These are phyloP conservation scores for Colletotrichum destructivum DNA, from an alignment of 2,329 filamentous ascomycete genomes.

Conservation along the genomic window DNA sequence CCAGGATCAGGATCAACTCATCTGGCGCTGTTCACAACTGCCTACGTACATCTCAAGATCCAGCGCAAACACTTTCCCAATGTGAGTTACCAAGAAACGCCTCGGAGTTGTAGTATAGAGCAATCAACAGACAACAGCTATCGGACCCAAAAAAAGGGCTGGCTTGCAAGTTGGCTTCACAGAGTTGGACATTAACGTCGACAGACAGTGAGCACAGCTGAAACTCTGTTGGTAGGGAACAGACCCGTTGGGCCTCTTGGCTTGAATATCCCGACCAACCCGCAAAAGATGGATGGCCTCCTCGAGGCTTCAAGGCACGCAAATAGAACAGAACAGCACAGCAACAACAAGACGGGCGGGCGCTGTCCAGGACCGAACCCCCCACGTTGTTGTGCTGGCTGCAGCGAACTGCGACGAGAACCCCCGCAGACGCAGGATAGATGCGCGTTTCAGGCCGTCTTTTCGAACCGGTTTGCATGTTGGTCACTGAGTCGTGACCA, in stretches of 20 bases:
- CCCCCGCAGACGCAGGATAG: constrained; percentile 7
- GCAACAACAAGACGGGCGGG: background rate
- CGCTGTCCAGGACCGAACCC: constrained; percentile 4
- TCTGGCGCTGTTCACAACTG: too few relatives aligned
- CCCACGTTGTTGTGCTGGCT: constrained; percentile 28
- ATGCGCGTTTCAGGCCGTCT: constrained; percentile 20
- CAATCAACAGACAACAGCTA: background rate
- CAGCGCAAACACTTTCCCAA: background rate
- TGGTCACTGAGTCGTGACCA: background rate
- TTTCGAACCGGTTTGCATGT: background rate
- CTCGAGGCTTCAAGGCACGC: background rate
- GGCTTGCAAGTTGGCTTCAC: background rate
- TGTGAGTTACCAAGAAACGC: background rate
- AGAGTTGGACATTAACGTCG: background rate
- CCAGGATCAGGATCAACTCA: background rate
- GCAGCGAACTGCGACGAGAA: constrained; percentile 10
- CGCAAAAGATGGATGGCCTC: background rate
- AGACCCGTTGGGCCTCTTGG: background rate
- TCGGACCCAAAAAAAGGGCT: constrained; percentile 1
- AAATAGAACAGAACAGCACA: constrained; percentile 1
- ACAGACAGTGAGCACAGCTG: background rate
- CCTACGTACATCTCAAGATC: too few relatives aligned
- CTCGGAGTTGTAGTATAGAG: background rate
- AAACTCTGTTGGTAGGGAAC: constrained; percentile 15
- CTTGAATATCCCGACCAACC: background rate